A percentile compares a stretch with the other conserved stretches of the same genome.
phyloP scores from a whole-genome alignment of 768 basidiomycete species.

The Sarcodon sp. region DNA sequence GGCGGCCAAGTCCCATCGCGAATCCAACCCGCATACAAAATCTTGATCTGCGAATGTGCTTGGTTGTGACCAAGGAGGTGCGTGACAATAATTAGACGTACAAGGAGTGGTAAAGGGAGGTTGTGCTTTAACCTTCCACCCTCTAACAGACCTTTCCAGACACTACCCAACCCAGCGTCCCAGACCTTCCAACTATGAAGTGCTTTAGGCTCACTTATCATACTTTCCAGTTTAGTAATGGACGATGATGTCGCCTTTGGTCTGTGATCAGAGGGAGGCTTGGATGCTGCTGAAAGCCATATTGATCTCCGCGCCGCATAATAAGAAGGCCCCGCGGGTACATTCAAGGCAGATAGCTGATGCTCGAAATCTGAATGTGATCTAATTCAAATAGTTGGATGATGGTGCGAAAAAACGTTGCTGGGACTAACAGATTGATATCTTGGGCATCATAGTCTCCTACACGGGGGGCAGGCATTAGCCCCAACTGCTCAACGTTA shows the following conservation, averaged over 20 bases:
- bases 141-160: slow-evolving; percentile 49
- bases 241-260: not conserved
- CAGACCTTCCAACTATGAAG: slow-evolving; percentile 39
- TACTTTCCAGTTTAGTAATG: slow-evolving; percentile 27
- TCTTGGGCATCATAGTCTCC: too few species aligned
- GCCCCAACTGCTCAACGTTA: too few species aligned
- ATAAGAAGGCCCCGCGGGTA: slow-evolving; percentile 16
- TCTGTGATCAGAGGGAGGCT: slow-evolving; percentile 7
- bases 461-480: too few species aligned
- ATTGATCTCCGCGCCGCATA: slow-evolving; percentile 50
- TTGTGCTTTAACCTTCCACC: slow-evolving; percentile 46
- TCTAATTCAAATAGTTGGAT: too few species aligned
- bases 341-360: too few species aligned
- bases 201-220: slow-evolving; percentile 34
- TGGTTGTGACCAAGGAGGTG: not conserved
- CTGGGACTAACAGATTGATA: too few species aligned
- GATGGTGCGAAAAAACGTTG: too few species aligned
- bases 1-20: slow-evolving; percentile 69
- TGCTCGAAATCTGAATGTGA: too few species aligned
- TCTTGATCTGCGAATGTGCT: slow-evolving; percentile 38
- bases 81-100: slow-evolving; percentile 1
- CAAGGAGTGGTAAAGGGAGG: slow-evolving; percentile 35
- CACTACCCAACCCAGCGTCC: slow-evolving; percentile 40
- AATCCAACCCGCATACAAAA: slow-evolving; percentile 65
- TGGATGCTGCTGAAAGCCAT: slow-evolving; percentile 35